These are phyloP conservation scores for Tilletia setariae DNA, from an alignment of 1,284 basidiomycete species.

Conservation along the genomic window DNA sequence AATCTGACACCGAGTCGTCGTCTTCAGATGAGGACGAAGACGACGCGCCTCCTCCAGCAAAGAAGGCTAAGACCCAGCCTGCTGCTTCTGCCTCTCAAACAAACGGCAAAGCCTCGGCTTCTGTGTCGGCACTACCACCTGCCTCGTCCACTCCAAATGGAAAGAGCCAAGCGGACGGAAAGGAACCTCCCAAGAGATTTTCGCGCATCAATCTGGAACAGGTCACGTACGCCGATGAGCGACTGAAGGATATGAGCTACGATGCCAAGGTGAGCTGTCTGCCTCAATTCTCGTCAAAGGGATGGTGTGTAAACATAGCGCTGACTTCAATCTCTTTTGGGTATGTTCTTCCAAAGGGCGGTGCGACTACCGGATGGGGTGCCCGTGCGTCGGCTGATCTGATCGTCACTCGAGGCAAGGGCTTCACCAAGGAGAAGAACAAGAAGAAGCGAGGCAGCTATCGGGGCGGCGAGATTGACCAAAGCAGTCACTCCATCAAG, in stretches of 20 bases:
- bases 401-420: constrained; percentile 85
- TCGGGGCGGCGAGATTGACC: constrained; percentile 52
- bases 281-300: background rate
- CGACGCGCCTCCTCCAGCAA: background rate
- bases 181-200: constrained; percentile 59
- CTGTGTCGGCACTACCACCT: too few species aligned
- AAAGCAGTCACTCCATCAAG: constrained; percentile 49
- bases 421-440: constrained; percentile 98
- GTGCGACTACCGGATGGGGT: constrained; percentile 75
- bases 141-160: background rate
- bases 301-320: background rate
- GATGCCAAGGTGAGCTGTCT: constrained; percentile 60
- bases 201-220: constrained; percentile 74
- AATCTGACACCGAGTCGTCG: constrained; percentile 16
- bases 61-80: background rate
- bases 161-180: constrained; percentile 20
- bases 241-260: constrained; percentile 77
- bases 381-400: constrained; percentile 78
- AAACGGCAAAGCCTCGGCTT: background rate
- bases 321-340: constrained; percentile 18
- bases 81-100: background rate
- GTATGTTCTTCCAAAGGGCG: background rate
- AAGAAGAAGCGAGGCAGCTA: constrained; percentile 87
- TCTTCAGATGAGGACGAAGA: constrained; percentile 38
- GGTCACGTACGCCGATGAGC: constrained; percentile 62